Evolutionary conservation across 1,139 yeast genomes (phyloP), one percentile per base, ranked within the genome.

Genomic region (Petasospora fabianii): DNA sequence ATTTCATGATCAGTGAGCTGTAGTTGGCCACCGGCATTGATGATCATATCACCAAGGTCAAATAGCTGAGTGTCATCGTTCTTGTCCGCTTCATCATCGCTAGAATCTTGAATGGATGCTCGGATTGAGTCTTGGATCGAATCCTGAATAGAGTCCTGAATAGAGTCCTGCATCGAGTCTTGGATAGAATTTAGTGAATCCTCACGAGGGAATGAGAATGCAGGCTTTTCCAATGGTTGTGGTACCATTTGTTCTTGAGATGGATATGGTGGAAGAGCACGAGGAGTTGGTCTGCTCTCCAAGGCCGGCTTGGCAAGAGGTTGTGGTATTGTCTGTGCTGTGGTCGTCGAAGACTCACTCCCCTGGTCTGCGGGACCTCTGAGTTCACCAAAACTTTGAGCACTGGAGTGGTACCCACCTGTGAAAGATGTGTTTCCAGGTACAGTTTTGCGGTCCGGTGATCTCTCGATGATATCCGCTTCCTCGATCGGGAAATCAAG

Each of bases 21-120:
- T 19, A 43, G 16, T 10, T 36, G 27, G 10, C 47, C 47, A 20
- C 44, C 45, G 10, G 49, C 27, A 3, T 40, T 22, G 17, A 51
- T 43, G 21, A 51, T 47, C 30, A 44, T 22, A 29, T 48, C 47
- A 13, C 54, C 47, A 5, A 51, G 40, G 16, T 44, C 50, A 13
- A 44, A 26, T 5, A 51, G 42, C 29, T 44, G 47, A 4, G 39
- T 35, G n/a, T 27, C 31, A 15, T 41, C 44, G 14, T 31, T 32
- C 11, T 18, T 12, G 12, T 27, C 31, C 5, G 13, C 16, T 15
- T 15, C 8, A 4, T 21, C 34, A 6, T 19, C 30, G 18, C 18
- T 12, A 5, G 39, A 34, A 11, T 35, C 41, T 8, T 24, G 16
- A 13, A 31, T 16, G 5, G 39, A 24, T 11, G n/a, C 19, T 13